Evolutionary conservation across 345 rosid species (phyloP).

Genomic region (Angophora floribunda): DNA sequence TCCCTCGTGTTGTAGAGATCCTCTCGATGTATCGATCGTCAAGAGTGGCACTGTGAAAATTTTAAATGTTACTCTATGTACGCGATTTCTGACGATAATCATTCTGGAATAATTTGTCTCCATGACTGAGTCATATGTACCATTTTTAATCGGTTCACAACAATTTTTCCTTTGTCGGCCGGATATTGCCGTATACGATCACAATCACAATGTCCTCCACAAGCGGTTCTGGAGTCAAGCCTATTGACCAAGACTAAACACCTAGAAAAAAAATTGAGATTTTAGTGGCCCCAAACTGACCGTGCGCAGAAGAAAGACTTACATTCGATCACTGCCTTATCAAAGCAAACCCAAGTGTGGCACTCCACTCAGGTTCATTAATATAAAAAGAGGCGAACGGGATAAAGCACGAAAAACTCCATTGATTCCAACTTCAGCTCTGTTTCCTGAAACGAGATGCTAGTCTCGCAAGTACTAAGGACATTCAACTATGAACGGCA

Average conservation of each 20-base stretch:
- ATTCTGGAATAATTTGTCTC: not conserved
- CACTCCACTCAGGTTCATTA: not conserved
- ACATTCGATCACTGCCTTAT: not conserved
- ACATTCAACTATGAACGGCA: not conserved
- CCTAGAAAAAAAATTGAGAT: not conserved
- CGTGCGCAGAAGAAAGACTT: not conserved
- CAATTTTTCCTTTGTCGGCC: not conserved
- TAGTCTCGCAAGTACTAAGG: not conserved
- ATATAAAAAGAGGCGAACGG: not conserved
- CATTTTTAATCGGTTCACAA: not conserved
- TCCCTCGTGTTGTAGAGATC: not conserved
- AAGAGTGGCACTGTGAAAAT: not conserved
- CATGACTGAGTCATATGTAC: not conserved
- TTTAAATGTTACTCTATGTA: not conserved
- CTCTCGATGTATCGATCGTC: not conserved
- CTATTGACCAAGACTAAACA: not conserved
- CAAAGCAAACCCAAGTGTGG: not conserved
- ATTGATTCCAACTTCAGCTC: not conserved
- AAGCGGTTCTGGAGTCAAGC: not conserved
- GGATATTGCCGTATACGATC: not conserved
- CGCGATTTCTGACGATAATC: not conserved
- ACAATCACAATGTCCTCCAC: not conserved
- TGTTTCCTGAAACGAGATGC: not conserved
- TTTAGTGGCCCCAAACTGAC: not conserved
- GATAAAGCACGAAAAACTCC: not conserved